A percentile compares a stretch with the other conserved stretches of the same genome.
Conservation (phyloP, 805 yeast genomes). For the Cyberlindnera maritima region DNA sequence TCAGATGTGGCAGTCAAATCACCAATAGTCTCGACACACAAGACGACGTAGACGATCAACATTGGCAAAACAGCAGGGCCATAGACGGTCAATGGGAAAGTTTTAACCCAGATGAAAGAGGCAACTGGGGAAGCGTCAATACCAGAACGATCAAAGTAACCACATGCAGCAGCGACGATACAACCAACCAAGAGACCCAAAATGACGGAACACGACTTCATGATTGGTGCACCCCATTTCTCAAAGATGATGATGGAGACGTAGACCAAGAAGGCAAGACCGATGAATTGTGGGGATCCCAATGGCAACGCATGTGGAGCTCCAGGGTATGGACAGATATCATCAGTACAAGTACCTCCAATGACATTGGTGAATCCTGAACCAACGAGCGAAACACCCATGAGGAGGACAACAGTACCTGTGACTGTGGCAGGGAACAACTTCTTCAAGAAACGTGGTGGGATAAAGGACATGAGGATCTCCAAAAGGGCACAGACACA, state of each 20-base stretch:
- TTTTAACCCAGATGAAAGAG: constrained; percentile 87
- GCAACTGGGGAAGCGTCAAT: constrained; percentile 76
- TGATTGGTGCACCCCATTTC: constrained; percentile 89
- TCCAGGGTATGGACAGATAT: constrained; percentile 46
- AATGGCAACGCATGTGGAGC: constrained; percentile 63
- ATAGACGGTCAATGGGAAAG: constrained; percentile 71
- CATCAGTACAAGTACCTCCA: constrained; percentile 71
- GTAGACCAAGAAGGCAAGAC: constrained; percentile 82
- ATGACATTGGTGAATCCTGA: constrained; percentile 82
- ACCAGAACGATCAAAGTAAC: constrained; percentile 61
- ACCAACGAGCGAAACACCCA: constrained; percentile 69
- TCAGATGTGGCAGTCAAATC: constrained; percentile 93
- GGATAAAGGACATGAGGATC: constrained; percentile 69
- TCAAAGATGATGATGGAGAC: constrained; percentile 72
- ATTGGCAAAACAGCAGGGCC: constrained; percentile 87
- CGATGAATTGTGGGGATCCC: constrained; percentile 90
- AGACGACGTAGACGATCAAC: constrained; percentile 74
- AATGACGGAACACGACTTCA: constrained; percentile 92
- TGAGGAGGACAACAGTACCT: constrained; percentile 86
- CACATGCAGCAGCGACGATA: constrained; percentile 89
- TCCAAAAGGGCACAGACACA: constrained; percentile 73
- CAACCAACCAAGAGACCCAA: constrained; percentile 83
- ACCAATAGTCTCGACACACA: constrained; percentile 92
- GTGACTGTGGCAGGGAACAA: constrained; percentile 88
- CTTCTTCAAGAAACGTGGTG: constrained; percentile 66